These are phyloP conservation scores for Hypoxylon sp. DNA, from an alignment of 2,329 filamentous ascomycete species.

Conservation along the genomic window DNA sequence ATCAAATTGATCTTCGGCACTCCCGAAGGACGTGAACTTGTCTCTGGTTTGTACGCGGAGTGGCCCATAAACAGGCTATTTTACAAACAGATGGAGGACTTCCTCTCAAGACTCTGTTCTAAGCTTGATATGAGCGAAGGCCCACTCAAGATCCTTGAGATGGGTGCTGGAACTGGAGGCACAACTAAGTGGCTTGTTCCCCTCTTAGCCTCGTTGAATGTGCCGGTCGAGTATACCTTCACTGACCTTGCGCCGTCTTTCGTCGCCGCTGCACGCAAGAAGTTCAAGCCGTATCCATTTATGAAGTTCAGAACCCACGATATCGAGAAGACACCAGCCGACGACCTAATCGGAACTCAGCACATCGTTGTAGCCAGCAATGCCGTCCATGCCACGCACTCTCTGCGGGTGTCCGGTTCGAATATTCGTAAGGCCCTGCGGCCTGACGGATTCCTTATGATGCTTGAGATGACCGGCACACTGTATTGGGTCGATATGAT, in stretches of 20 bases:
- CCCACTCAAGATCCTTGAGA: constrained; percentile 46
- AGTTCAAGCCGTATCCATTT: constrained; percentile 47
- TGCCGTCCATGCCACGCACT: constrained; percentile 56
- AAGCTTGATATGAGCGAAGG: constrained; percentile 39
- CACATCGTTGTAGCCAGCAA: constrained; percentile 57
- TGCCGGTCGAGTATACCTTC: constrained; percentile 57
- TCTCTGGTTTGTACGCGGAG: constrained; percentile 56
- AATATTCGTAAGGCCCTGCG: constrained; percentile 52
- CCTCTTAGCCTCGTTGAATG: constrained; percentile 47
- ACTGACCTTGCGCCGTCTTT: constrained; percentile 57
- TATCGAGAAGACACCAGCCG: constrained; percentile 50
- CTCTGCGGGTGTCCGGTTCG: constrained; percentile 45
- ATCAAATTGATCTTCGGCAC: constrained; percentile 59
- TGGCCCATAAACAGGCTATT: constrained; percentile 55
- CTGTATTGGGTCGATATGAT: constrained; percentile 55
- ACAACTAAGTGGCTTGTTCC: constrained; percentile 55
- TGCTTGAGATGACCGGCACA: constrained; percentile 55
- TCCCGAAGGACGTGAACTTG: constrained; percentile 55
- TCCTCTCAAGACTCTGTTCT: constrained; percentile 48
- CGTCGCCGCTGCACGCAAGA: constrained; percentile 51
- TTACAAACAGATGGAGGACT: constrained; percentile 55
- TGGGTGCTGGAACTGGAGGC: constrained; percentile 56
- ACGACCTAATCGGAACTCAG: constrained; percentile 48
- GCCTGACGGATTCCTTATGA: constrained; percentile 54
- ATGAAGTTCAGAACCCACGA: constrained; percentile 53